Evolutionary conservation across 2,329 filamentous ascomycete genomes (phyloP), one percentile per base, ranked within the genome.

Genomic region (Colletotrichum eleusines): DNA sequence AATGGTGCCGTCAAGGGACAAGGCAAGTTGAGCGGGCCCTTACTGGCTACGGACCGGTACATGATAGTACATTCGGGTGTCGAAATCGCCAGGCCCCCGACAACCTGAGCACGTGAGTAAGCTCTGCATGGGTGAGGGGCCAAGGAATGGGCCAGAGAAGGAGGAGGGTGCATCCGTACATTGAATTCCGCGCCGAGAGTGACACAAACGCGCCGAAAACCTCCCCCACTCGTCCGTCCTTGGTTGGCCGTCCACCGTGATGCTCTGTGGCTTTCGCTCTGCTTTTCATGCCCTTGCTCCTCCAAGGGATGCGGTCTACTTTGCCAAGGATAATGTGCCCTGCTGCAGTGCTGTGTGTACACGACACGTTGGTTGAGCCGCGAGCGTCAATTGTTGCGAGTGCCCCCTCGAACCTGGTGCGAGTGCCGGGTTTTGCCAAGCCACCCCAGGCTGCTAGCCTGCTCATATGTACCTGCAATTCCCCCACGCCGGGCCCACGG

Each of bases 91-190:
- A 70, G 69, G 69, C 62, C 66, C 40, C 69, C 69, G 69, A 72
- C 58, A 57, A 51, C 26, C 38, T 69, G 66, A 72, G 69, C 60
- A 72, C 26, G 46, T 69, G 66, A 72, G 69, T 65, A 72, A 72
- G 69, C 69, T 72, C 60, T 72, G 69, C 69, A 72, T 61, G 69
- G 59, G 57, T 60, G 31, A 33, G n/a, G 35, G 35, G 48, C 50
- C 64, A 53, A 63, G 53, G 63, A 60, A 61, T 42, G 46, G 9
- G 38, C 28, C 28, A 53, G 28, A 46, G 26, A 28, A 46, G 12
- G 57, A 28, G 57, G 33, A 57, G 35, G 26, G 42, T n/a, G 42
- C n/a, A n/a, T n/a, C n/a, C n/a, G n/a, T 46, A n/a, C 42, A 46
- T 46, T 46, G 44, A 28, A 54, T 23, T 16, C 26, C 35, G 58